Percentiles rank a stretch among this genome's conserved stretches.
phyloP scores from a whole-genome alignment of 2,329 filamentous ascomycete genomes.

The Calonectria ilicicola region DNA sequence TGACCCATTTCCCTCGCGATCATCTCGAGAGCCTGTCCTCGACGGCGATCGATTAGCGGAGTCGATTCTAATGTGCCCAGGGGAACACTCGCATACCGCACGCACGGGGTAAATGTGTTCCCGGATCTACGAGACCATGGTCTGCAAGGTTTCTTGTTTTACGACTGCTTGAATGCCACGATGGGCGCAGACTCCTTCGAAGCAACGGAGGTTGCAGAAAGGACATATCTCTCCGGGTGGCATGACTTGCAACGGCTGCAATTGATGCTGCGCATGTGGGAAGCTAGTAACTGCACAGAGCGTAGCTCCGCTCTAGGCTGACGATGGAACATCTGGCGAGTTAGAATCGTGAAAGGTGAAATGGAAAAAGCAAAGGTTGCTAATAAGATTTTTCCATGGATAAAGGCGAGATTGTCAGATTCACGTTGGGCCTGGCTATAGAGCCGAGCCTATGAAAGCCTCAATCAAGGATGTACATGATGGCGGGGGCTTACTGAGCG shows the following conservation, averaged over 20 bases:
- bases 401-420: constrained; percentile 24
- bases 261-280: constrained; percentile 38
- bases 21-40: constrained; percentile 23
- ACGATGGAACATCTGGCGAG: background rate
- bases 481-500: background rate
- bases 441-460: constrained; percentile 19
- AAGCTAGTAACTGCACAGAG: constrained; percentile 12
- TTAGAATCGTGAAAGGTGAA: background rate
- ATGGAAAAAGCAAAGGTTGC: constrained; percentile 2
- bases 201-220: background rate
- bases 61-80: constrained; percentile 10
- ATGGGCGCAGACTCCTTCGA: background rate
- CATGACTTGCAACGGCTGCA: constrained; percentile 46
- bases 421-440: background rate
- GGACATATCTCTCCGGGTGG: constrained; percentile 28
- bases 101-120: background rate
- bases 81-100: background rate
- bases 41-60: constrained; percentile 25
- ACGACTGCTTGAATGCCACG: background rate
- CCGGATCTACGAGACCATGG: background rate
- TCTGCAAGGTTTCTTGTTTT: background rate
- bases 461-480: background rate
- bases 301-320: background rate
- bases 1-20: constrained; percentile 19
- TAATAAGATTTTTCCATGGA: constrained; percentile 16